Conservation (phyloP, 2,329 filamentous ascomycete species). For the Trichoderma lentiforme region DNA sequence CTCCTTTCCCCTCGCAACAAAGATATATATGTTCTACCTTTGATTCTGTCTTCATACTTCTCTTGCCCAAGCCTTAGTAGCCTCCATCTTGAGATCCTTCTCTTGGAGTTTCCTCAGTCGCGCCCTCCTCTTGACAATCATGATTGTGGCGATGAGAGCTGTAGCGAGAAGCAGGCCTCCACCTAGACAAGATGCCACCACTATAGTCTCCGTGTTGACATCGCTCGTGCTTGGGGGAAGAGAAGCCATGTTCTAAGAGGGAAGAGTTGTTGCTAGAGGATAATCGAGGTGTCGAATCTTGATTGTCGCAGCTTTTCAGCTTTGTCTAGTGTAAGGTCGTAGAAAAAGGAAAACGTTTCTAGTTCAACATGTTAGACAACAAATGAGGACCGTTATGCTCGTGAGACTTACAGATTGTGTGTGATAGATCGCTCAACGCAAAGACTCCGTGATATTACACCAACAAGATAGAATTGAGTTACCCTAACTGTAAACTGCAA, state of each 20-base stretch:
- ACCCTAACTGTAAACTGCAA: too few species aligned
- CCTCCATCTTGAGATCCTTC: background rate
- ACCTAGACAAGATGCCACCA: background rate
- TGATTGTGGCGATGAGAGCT: background rate
- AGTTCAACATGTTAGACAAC: background rate
- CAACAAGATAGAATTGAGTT: background rate
- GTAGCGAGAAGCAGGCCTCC: background rate
- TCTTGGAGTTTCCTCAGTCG: background rate
- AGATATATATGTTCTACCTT: too few species aligned
- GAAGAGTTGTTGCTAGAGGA: background rate
- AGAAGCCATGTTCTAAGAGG: background rate
- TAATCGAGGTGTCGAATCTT: background rate
- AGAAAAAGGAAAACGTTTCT: background rate
- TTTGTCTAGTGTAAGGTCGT: background rate
- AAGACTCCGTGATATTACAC: background rate
- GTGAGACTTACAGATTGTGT: background rate
- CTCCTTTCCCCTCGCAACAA: background rate
- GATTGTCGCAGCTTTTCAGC: background rate
- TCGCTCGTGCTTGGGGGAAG: background rate
- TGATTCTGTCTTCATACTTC: background rate
- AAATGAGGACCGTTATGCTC: background rate
- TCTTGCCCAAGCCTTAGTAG: background rate
- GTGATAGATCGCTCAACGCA: background rate
- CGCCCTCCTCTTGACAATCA: background rate
- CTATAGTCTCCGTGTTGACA: constrained; percentile 3